phyloP scores from a whole-genome alignment of 2,329 filamentous ascomycete species.

The Colletotrichum tropicicola region DNA sequence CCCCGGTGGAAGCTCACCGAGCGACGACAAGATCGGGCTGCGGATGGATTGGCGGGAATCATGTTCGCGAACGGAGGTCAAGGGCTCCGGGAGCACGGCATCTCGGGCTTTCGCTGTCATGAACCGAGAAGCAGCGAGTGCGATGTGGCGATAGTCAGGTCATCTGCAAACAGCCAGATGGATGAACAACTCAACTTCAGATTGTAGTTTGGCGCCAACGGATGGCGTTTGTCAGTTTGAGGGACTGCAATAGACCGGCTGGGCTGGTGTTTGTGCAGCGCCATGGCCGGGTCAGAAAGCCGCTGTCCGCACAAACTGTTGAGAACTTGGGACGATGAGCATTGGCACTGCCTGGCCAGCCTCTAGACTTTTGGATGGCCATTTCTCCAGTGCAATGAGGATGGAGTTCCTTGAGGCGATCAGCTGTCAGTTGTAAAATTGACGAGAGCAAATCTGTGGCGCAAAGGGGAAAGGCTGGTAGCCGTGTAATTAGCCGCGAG shows the following conservation, averaged over 20 bases:
- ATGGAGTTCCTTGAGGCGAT: background rate
- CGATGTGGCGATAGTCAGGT: background rate
- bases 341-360: background rate
- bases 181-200: background rate
- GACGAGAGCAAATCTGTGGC: constrained; percentile 5
- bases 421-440: constrained; percentile 7
- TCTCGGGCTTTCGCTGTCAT: background rate
- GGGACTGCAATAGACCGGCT: background rate
- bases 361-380: background rate
- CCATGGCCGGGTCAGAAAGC: background rate
- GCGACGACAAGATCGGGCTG: background rate
- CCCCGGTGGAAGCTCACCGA: background rate
- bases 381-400: background rate
- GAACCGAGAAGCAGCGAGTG: background rate
- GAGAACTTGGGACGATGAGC: background rate
- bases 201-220: background rate
- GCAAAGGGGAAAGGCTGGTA: constrained; percentile 5
- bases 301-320: background rate
- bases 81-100: background rate
- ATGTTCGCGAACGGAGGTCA: background rate
- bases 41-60: background rate
- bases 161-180: background rate
- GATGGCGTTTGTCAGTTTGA: background rate
- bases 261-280: background rate
- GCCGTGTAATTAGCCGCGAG: constrained; percentile 15